These are phyloP conservation scores for Chloranthus sessilifolius DNA, from an alignment of 164 flowering plant genomes.

Conservation along the genomic window DNA sequence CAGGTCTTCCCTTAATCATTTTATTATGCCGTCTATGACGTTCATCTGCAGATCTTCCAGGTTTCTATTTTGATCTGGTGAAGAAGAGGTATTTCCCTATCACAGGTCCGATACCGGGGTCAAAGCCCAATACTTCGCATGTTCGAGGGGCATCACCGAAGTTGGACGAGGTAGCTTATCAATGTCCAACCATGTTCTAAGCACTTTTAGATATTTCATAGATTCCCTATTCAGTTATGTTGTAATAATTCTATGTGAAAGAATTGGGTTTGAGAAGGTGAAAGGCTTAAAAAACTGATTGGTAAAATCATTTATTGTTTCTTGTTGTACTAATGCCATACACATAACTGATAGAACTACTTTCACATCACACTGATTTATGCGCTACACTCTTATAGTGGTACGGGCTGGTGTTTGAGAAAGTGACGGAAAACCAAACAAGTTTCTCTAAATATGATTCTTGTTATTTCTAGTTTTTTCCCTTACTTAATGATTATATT, in stretches of 20 bases:
- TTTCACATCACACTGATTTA: too few species aligned
- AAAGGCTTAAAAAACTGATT: background rate
- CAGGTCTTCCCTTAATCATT: background rate
- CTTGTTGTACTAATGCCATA: too few species aligned
- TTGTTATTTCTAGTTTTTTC: too few species aligned
- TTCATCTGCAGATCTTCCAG: conserved; percentile 85
- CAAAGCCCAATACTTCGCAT: conserved; percentile 24
- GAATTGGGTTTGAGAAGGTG: background rate
- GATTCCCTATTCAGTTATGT: background rate
- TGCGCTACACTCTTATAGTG: too few species aligned
- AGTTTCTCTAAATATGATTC: too few species aligned
- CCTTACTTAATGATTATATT: too few species aligned
- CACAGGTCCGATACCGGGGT: conserved; percentile 79
- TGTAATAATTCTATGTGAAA: background rate
- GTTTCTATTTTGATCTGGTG: conserved; percentile 73
- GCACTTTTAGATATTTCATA: background rate
- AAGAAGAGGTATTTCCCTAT: conserved; percentile 88
- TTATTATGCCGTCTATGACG: background rate
- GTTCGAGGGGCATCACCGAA: conserved; percentile 12
- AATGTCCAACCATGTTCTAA: background rate
- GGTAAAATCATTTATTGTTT: background rate
- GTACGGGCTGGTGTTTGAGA: too few species aligned
- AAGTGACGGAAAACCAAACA: too few species aligned
- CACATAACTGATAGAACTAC: too few species aligned
- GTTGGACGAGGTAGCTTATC: conserved; percentile 14